phyloP scores from a whole-genome alignment of 1,284 basidiomycete species.

The Tilletia setariae region DNA sequence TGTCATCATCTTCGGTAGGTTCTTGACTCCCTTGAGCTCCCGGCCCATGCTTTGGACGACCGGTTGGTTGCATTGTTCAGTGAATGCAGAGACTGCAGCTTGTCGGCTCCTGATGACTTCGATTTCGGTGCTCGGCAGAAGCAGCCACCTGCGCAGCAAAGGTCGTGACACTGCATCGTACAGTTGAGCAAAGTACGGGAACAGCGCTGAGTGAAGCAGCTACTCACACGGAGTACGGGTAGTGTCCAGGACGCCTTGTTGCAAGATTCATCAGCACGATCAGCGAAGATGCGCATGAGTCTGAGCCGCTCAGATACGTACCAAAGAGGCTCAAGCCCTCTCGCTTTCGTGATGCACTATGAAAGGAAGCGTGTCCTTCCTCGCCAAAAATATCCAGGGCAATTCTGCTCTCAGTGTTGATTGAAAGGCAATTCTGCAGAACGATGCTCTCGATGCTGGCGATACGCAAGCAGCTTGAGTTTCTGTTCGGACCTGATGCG shows the following conservation, averaged over 20 bases:
- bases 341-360: constrained; percentile 12
- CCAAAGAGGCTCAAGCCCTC: constrained; percentile 20
- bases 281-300: not conserved
- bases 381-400: constrained; percentile 23
- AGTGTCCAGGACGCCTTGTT: constrained; percentile 13
- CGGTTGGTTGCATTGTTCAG: not conserved
- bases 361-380: constrained; percentile 18
- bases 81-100: constrained; percentile 19
- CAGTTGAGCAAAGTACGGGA: not conserved
- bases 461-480: not conserved
- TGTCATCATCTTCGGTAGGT: constrained; percentile 6
- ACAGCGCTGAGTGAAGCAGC: not conserved
- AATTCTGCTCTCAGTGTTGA: constrained; percentile 16
- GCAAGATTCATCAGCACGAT: not conserved
- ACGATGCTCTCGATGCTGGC: constrained; percentile 18
- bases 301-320: not conserved
- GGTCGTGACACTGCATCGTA: not conserved
- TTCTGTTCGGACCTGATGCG: no score
- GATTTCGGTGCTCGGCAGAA: constrained; percentile 17
- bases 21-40: constrained; percentile 18
- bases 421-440: constrained; percentile 14
- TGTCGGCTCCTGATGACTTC: constrained; percentile 15
- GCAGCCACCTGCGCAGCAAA: constrained; percentile 20
- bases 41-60: not conserved
- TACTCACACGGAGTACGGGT: constrained; percentile 12